These are phyloP conservation scores for Erodium moschatum DNA, from an alignment of 441 rosid genomes.

Conservation along the genomic window DNA sequence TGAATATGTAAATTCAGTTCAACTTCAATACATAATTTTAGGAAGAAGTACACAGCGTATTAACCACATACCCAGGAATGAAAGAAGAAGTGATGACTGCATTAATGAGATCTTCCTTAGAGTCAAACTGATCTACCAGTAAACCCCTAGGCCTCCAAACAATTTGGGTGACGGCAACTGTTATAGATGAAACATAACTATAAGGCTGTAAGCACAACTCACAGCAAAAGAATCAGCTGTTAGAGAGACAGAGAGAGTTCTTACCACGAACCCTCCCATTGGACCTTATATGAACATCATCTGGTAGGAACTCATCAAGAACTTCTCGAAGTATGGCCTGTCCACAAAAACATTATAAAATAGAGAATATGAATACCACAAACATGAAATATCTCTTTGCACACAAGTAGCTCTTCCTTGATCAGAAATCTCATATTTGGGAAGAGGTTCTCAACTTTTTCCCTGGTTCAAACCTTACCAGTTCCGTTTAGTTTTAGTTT, in stretches of 20 bases:
- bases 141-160: constrained; percentile 80
- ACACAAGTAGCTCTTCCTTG: not conserved
- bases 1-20: constrained; percentile 12
- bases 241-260: constrained; percentile 14
- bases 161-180: constrained; percentile 91
- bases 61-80: constrained; percentile 60
- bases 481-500: not conserved
- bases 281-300: constrained; percentile 67
- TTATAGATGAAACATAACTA: constrained; percentile 20
- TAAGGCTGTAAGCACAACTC: not conserved
- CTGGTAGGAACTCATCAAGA: constrained; percentile 63
- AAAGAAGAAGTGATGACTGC: constrained; percentile 81
- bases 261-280: constrained; percentile 86
- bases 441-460: not conserved
- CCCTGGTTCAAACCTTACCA: not conserved
- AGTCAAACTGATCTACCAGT: constrained; percentile 84
- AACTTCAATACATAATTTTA: constrained; percentile 15
- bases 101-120: constrained; percentile 70
- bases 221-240: not conserved
- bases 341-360: constrained; percentile 17
- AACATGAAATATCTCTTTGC: not conserved
- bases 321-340: constrained; percentile 82
- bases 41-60: not conserved
- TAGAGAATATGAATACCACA: not conserved
- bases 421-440: not conserved